Evolutionary conservation across 2,329 filamentous ascomycete genomes (phyloP).

Genomic region (Aspergillus calidoustus): DNA sequence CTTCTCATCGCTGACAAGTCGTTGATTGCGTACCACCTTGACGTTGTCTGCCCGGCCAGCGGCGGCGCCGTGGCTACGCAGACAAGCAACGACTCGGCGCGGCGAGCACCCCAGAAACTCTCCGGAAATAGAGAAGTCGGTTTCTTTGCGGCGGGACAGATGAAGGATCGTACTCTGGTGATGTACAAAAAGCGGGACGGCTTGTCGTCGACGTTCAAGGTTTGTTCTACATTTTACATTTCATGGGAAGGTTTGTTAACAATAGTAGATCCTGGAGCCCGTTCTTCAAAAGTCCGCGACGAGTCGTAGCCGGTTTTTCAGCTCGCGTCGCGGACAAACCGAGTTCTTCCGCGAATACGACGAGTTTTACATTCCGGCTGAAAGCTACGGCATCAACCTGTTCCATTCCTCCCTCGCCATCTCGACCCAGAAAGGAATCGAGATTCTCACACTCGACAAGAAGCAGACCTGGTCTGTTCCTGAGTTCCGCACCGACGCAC

Average conservation of each 20-base stretch:
- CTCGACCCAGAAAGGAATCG: constrained; percentile 87
- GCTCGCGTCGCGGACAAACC: constrained; percentile 70
- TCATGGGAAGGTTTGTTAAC: background rate
- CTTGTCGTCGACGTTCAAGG: constrained; percentile 87
- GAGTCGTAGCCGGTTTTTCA: constrained; percentile 72
- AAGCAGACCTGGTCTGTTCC: constrained; percentile 95
- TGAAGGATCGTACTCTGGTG: constrained; percentile 94
- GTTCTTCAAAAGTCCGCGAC: constrained; percentile 92
- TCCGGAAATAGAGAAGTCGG: constrained; percentile 87
- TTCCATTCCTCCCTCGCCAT: constrained; percentile 95
- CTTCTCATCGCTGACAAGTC: constrained; percentile 89
- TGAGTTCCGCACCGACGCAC: constrained; percentile 69
- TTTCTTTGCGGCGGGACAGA: constrained; percentile 92
- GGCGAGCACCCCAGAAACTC: constrained; percentile 88
- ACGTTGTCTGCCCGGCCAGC: constrained; percentile 69
- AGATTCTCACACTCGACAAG: constrained; percentile 95
- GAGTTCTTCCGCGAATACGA: constrained; percentile 98
- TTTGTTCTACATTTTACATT: constrained; percentile 20
- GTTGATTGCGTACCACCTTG: constrained; percentile 90
- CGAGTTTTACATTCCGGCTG: constrained; percentile 96
- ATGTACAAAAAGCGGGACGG: constrained; percentile 98
- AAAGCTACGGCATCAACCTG: constrained; percentile 93
- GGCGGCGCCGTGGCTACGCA: constrained; percentile 52
- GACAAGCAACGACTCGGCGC: constrained; percentile 71
- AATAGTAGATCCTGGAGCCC: constrained; percentile 72